These are phyloP conservation scores for Eucalyptus erythrocorys DNA, from an alignment of 345 rosid species.

Conservation along the genomic window DNA sequence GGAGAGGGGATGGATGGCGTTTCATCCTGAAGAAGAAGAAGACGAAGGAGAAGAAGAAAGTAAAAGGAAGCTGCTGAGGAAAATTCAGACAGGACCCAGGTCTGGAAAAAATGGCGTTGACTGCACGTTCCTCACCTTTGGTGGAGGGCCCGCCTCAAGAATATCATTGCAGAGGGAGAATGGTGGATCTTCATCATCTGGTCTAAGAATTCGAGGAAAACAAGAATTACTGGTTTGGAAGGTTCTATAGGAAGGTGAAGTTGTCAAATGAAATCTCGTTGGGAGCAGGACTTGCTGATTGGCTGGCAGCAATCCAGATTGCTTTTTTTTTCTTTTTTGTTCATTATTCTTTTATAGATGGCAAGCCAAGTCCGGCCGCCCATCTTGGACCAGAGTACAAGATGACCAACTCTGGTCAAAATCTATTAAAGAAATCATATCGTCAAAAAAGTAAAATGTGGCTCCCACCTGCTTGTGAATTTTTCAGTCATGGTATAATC, in stretches of 20 bases:
- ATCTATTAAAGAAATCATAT: background rate
- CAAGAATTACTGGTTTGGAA: background rate
- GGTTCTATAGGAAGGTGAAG: background rate
- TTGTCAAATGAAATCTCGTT: background rate
- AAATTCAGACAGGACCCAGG: background rate
- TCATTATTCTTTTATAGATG: background rate
- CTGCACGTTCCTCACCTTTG: background rate
- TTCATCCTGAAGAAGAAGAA: background rate
- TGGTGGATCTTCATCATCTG: background rate
- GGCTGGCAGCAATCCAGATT: background rate
- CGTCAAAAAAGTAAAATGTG: rapidly evolving
- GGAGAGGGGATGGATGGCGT: background rate
- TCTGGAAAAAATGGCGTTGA: background rate
- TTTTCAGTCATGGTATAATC: rapidly evolving
- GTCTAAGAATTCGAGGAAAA: background rate
- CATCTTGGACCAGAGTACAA: background rate
- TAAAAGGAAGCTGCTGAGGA: background rate
- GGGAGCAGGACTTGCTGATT: background rate
- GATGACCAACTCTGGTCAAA: background rate
- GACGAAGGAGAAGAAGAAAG: background rate
- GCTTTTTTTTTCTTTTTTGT: background rate
- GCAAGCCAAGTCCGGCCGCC: background rate
- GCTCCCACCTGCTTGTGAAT: rapidly evolving
- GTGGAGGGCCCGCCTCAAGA: background rate
- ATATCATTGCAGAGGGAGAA: background rate